Evolutionary conservation across 1,284 basidiomycete genomes (phyloP).

Genomic region (Singerocomus inundabilis): DNA sequence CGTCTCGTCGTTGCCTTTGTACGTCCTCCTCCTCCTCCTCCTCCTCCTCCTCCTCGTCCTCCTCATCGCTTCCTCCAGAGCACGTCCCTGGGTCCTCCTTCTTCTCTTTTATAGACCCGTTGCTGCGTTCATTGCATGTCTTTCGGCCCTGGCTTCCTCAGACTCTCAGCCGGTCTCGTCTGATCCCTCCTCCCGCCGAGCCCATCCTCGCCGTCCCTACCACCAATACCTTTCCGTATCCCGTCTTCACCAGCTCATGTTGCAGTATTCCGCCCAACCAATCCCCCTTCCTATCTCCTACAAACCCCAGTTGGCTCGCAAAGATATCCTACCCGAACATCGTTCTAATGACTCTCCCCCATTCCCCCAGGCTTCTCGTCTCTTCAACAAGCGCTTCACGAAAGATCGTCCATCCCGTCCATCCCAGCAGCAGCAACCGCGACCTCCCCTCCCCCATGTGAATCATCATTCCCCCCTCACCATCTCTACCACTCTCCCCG

Average conservation of each 20-base stretch:
- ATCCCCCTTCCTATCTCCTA: slow-evolving; percentile 43
- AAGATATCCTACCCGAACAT: slow-evolving; percentile 38
- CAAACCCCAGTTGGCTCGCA: slow-evolving; percentile 34
- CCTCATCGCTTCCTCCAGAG: neutral
- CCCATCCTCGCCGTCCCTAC: slow-evolving; percentile 24
- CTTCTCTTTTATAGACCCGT: slow-evolving; percentile 24
- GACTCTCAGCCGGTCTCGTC: slow-evolving; percentile 58
- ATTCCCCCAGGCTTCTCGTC: slow-evolving; percentile 31
- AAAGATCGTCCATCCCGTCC: slow-evolving; percentile 36
- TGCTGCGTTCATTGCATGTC: slow-evolving; percentile 44
- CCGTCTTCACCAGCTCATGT: slow-evolving; percentile 48
- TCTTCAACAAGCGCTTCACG: slow-evolving; percentile 41
- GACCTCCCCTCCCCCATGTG: slow-evolving; percentile 2
- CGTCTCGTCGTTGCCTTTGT: too few species aligned
- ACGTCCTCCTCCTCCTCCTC: slow-evolving; percentile 19
- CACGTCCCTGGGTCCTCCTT: slow-evolving; percentile 1
- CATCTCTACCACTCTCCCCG: slow-evolving; percentile 23
- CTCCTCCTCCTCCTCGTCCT: neutral
- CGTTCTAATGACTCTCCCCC: slow-evolving; percentile 46
- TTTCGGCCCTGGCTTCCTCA: slow-evolving; percentile 46
- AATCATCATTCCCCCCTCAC: slow-evolving; percentile 21
- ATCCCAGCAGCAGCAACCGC: slow-evolving; percentile 41
- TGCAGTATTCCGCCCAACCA: slow-evolving; percentile 66
- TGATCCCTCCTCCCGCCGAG: slow-evolving; percentile 37
- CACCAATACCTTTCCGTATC: slow-evolving; percentile 23